Conservation (phyloP, 2,329 filamentous ascomycete genomes). For the Botrytis galanthina region DNA sequence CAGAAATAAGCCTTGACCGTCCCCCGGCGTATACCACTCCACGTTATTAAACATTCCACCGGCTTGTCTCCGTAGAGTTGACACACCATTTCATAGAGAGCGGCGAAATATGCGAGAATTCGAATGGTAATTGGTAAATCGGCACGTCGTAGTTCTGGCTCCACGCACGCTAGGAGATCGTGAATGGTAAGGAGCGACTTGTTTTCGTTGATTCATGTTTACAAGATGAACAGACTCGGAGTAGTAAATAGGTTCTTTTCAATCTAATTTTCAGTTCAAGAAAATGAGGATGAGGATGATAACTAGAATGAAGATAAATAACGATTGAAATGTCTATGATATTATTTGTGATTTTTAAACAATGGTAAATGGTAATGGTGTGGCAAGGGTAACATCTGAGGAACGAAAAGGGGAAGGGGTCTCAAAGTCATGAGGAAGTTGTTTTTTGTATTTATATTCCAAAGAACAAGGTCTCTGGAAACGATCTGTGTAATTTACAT, state of each 20-base stretch:
- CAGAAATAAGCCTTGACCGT: not conserved
- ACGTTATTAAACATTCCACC: not conserved
- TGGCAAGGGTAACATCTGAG: not conserved
- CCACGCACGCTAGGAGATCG: not conserved
- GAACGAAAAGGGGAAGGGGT: too few species aligned
- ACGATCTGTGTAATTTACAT: not conserved
- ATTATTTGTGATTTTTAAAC: not conserved
- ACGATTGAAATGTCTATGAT: not conserved
- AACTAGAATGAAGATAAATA: not conserved
- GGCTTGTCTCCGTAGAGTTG: not conserved
- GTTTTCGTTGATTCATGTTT: not conserved
- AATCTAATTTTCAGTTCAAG: too few species aligned
- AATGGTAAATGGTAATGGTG: not conserved
- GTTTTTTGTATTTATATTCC: not conserved
- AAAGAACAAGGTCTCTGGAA: not conserved
- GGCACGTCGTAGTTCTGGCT: not conserved
- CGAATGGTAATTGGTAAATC: not conserved
- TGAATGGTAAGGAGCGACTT: not conserved
- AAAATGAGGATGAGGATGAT: too few species aligned
- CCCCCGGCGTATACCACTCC: not conserved
- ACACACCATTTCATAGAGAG: too few species aligned
- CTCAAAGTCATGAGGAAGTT: not conserved
- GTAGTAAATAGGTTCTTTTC: not conserved
- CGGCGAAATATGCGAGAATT: not conserved
- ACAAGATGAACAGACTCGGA: not conserved